Evolutionary conservation across 2,329 filamentous ascomycete genomes (phyloP).

Genomic region (Xylaria sp.): DNA sequence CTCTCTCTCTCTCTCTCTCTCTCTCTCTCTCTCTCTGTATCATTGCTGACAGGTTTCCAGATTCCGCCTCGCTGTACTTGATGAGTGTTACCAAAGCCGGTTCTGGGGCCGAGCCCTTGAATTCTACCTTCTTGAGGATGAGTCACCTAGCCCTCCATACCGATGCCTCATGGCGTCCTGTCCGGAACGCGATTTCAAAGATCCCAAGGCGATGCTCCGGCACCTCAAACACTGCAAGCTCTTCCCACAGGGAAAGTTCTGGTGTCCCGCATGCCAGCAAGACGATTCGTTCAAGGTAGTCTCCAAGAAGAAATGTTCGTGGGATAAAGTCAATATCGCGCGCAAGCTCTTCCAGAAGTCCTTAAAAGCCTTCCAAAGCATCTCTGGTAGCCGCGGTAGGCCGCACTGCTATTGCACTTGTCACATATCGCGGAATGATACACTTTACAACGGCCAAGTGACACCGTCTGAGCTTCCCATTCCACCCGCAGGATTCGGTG

Average conservation of each 20-base stretch:
- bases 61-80: constrained; percentile 28
- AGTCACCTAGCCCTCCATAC: constrained; percentile 11
- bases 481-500: not conserved
- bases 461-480: not conserved
- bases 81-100: constrained; percentile 38
- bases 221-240: constrained; percentile 37
- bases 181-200: constrained; percentile 28
- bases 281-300: constrained; percentile 28
- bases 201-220: constrained; percentile 32
- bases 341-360: constrained; percentile 10
- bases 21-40: not conserved
- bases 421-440: not conserved
- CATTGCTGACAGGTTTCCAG: constrained; percentile 10
- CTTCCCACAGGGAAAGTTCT: constrained; percentile 34
- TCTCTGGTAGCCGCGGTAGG: not conserved
- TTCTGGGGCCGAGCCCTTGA: constrained; percentile 33
- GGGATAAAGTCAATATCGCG: constrained; percentile 24
- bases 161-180: constrained; percentile 40
- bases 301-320: constrained; percentile 36
- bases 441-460: not conserved
- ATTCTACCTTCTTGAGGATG: constrained; percentile 34
- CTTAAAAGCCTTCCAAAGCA: not conserved
- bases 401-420: not conserved
- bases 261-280: constrained; percentile 36
- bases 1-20: not conserved